Conservation (phyloP, 2,329 filamentous ascomycete genomes). For the Aurifilum marmelostoma region DNA sequence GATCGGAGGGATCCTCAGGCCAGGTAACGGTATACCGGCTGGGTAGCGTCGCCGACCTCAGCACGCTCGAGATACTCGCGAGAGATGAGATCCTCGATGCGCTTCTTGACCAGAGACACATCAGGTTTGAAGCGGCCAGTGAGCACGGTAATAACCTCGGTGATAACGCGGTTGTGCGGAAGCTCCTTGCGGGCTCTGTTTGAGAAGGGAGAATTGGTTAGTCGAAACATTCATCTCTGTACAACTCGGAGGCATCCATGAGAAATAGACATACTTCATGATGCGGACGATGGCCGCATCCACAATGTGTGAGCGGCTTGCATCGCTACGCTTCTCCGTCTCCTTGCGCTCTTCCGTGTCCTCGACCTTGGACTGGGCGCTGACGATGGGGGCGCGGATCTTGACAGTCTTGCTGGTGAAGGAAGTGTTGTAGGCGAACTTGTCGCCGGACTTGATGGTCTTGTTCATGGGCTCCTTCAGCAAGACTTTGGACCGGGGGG, state of each 20-base stretch:
- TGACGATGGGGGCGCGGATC: slow-evolving; percentile 88
- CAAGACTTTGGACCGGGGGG: slow-evolving; percentile 80
- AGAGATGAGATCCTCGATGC: slow-evolving; percentile 77
- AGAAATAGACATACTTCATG: slow-evolving; percentile 70
- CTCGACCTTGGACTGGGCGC: slow-evolving; percentile 82
- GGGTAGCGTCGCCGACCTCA: slow-evolving; percentile 63
- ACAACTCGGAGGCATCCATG: background rate
- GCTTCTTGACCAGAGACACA: slow-evolving; percentile 76
- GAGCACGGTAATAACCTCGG: slow-evolving; percentile 73
- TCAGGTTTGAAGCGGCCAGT: slow-evolving; percentile 74
- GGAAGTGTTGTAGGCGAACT: slow-evolving; percentile 78
- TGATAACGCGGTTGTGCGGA: slow-evolving; percentile 68
- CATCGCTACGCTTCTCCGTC: slow-evolving; percentile 76
- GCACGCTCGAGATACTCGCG: slow-evolving; percentile 78
- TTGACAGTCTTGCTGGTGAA: slow-evolving; percentile 84
- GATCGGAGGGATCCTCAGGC: slow-evolving; percentile 51
- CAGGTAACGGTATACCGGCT: slow-evolving; percentile 71
- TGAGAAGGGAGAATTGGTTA: slow-evolving; percentile 36
- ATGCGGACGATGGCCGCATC: slow-evolving; percentile 80
- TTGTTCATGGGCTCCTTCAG: slow-evolving; percentile 80
- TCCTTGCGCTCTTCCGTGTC: slow-evolving; percentile 68
- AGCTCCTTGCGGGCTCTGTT: slow-evolving; percentile 73
- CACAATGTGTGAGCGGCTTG: slow-evolving; percentile 70
- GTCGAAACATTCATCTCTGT: background rate
- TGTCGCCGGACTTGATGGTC: slow-evolving; percentile 74